These are phyloP conservation scores for Boeremia lycopersici DNA, from an alignment of 2,329 filamentous ascomycete species.

Conservation along the genomic window DNA sequence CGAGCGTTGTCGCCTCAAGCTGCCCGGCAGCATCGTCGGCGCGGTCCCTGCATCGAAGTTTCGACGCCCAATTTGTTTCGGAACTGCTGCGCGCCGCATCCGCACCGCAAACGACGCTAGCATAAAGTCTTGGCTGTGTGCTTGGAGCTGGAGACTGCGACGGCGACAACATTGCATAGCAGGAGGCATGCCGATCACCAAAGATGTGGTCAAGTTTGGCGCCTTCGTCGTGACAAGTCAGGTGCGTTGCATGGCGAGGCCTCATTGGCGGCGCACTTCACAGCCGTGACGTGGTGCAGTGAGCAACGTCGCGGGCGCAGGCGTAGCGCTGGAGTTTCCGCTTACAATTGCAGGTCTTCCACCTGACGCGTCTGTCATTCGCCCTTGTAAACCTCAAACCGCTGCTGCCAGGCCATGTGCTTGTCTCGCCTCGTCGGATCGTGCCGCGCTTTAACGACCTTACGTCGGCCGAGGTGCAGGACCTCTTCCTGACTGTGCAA, in stretches of 20 bases:
- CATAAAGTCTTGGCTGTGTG: constrained; percentile 11
- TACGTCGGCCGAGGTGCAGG: constrained; percentile 71
- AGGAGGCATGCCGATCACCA: constrained; percentile 46
- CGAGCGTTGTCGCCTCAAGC: constrained; percentile 8
- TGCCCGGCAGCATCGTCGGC: constrained; percentile 2
- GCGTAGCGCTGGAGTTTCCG: constrained; percentile 5
- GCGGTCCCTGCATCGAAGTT: constrained; percentile 14
- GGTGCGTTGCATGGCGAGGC: constrained; percentile 34
- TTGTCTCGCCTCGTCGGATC: constrained; percentile 75
- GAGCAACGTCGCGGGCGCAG: not conserved
- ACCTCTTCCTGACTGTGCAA: constrained; percentile 88
- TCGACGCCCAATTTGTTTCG: constrained; percentile 10
- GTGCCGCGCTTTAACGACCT: constrained; percentile 80
- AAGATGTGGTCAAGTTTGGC: constrained; percentile 51
- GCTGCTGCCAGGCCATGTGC: constrained; percentile 88
- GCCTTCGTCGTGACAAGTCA: constrained; percentile 53
- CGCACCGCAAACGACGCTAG: constrained; percentile 11
- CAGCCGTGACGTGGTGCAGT: constrained; percentile 14
- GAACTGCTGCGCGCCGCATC: constrained; percentile 7
- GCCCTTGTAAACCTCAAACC: constrained; percentile 96
- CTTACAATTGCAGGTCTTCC: constrained; percentile 72
- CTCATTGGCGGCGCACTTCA: constrained; percentile 14
- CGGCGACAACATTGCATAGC: constrained; percentile 10
- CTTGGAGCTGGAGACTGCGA: constrained; percentile 10
- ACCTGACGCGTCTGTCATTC: constrained; percentile 78